These are phyloP conservation scores for Allium cepa DNA, from an alignment of 106 monocot genomes.

Conservation along the genomic window DNA sequence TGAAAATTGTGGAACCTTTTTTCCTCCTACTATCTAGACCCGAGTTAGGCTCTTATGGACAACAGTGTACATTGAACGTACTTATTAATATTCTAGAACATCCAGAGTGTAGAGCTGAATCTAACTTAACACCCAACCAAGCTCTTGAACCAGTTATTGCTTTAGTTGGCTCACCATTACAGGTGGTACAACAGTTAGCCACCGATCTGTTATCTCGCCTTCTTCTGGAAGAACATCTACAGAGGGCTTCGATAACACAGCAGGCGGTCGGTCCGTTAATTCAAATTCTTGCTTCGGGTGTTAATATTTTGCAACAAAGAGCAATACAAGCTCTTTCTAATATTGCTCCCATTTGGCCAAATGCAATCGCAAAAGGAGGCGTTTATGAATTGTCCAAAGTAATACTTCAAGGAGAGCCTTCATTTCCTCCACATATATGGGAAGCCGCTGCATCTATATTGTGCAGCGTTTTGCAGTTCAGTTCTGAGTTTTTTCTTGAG, in stretches of 20 bases:
- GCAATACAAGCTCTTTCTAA: slow-evolving; percentile 84
- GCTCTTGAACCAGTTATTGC: slow-evolving; percentile 76
- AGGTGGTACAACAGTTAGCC: slow-evolving; percentile 85
- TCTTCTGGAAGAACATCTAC: slow-evolving; percentile 78
- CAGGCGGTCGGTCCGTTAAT: slow-evolving; percentile 82
- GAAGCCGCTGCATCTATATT: slow-evolving; percentile 90
- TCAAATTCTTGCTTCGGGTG: slow-evolving; percentile 82
- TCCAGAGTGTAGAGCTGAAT: slow-evolving; percentile 75
- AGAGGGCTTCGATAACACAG: slow-evolving; percentile 63
- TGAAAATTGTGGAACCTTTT: slow-evolving; percentile 75
- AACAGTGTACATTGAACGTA: slow-evolving; percentile 71
- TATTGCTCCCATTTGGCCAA: slow-evolving; percentile 78
- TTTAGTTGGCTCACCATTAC: slow-evolving; percentile 69
- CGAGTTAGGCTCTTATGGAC: slow-evolving; percentile 81
- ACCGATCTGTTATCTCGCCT: slow-evolving; percentile 91
- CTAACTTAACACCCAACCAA: slow-evolving; percentile 50
- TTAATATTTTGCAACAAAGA: slow-evolving; percentile 60
- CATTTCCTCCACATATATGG: slow-evolving; percentile 81
- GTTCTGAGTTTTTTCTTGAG: slow-evolving; percentile 91
- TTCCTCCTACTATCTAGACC: slow-evolving; percentile 60
- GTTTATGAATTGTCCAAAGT: slow-evolving; percentile 91
- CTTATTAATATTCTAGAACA: slow-evolving; percentile 95
- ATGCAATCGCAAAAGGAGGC: slow-evolving; percentile 95
- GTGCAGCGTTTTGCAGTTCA: slow-evolving; percentile 78
- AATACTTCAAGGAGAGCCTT: slow-evolving; percentile 77